Evolutionary conservation across 148 eudicot genomes (phyloP).

Genomic region (Spergularia marina): DNA sequence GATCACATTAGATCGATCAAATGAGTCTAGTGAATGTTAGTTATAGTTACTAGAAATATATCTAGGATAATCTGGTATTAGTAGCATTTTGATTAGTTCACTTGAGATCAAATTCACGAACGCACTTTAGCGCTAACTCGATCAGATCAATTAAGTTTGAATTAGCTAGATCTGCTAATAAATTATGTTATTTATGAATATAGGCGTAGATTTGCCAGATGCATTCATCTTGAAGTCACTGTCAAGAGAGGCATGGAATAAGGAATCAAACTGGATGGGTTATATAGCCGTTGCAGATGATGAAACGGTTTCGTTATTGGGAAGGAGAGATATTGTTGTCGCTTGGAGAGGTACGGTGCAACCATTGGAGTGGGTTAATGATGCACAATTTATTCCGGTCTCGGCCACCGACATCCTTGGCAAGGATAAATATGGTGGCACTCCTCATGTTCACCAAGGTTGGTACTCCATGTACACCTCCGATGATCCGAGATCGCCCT

Average conservation of each 20-base stretch:
- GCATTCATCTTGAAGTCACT: constrained; percentile 54
- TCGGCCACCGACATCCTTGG: constrained; percentile 51
- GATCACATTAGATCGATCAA: no score
- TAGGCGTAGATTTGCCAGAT: constrained; percentile 46
- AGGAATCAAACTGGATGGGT: constrained; percentile 78
- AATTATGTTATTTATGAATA: no score
- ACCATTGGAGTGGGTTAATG: constrained; percentile 70
- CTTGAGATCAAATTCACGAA: no score
- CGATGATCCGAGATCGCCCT: constrained; percentile 52
- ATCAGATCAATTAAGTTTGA: no score
- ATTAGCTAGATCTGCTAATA: no score
- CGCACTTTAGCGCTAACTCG: no score
- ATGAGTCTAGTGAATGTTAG: no score
- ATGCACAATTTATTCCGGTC: constrained; percentile 46
- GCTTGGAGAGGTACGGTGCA: constrained; percentile 76
- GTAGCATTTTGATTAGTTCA: no score
- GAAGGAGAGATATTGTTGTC: constrained; percentile 70
- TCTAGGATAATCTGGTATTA: no score
- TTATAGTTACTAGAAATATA: no score
- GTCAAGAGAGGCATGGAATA: constrained; percentile 79
- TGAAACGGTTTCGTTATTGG: constrained; percentile 44
- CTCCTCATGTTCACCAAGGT: constrained; percentile 56
- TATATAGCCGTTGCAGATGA: constrained; percentile 73
- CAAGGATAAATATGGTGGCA: constrained; percentile 17
- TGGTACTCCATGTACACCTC: constrained; percentile 76